These are phyloP conservation scores for Aphanomyces euteiches DNA, from an alignment of 352 stramenopile genomes.

Conservation along the genomic window DNA sequence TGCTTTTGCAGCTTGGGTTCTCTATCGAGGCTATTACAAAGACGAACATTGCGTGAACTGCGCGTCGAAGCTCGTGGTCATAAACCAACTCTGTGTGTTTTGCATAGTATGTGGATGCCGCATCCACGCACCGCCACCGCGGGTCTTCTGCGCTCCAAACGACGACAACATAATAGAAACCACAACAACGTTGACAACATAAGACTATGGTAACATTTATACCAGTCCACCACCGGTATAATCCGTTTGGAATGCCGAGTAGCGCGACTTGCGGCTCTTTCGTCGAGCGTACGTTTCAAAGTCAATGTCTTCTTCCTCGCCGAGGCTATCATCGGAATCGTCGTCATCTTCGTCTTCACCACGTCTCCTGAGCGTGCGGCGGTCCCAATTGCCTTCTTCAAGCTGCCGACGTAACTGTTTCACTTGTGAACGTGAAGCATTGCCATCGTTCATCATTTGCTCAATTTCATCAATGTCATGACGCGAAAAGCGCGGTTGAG, in stretches of 20 bases:
- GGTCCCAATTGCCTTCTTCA: conserved; percentile 28
- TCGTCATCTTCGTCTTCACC: conserved; percentile 12
- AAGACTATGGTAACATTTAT: neutral
- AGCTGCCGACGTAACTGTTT: conserved; percentile 29
- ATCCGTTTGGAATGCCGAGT: conserved; percentile 13
- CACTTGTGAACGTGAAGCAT: conserved; percentile 15
- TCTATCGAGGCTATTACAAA: conserved; percentile 51
- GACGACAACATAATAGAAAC: neutral
- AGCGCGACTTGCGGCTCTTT: conserved; percentile 24
- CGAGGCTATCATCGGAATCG: conserved; percentile 19
- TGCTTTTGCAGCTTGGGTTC: conserved; percentile 31
- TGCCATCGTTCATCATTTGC: conserved; percentile 25
- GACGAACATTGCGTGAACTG: conserved; percentile 59
- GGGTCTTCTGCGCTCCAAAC: conserved; percentile 39
- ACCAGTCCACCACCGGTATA: neutral
- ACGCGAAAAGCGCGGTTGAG: conserved; percentile 7
- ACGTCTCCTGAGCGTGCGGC: neutral
- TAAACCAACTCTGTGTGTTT: conserved; percentile 44
- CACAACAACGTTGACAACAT: neutral
- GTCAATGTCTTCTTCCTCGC: conserved; percentile 28
- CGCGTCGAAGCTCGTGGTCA: conserved; percentile 62
- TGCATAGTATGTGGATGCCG: conserved; percentile 62
- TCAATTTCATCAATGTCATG: conserved; percentile 31
- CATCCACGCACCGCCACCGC: conserved; percentile 45
- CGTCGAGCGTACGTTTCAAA: conserved; percentile 19